Evolutionary conservation across 306 rosid genomes (phyloP), one percentile per base, ranked within the genome.

Genomic region (Datisca glomerata): DNA sequence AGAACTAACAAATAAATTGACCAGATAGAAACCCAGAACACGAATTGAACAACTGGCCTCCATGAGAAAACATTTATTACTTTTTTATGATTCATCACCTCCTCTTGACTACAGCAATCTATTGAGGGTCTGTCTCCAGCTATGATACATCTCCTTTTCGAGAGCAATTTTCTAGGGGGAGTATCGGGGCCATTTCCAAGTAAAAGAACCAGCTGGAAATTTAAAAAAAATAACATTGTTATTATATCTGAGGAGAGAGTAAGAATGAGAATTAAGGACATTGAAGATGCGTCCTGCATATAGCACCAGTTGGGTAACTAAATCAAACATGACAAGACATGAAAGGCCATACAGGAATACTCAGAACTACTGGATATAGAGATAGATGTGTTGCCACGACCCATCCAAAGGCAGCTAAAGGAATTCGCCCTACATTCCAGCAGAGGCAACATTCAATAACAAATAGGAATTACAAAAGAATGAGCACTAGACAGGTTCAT

Each of bases 371-470:
- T 17, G 95, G 95, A 73, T 84, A 89, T 49, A 89, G 74, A 53
- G 97, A 89, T 50, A 83, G 63, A 67, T 89, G 95, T 22, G 93
- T 69, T 29, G 98, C 95, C 81, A 77, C 61, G 69, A 89, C 91
- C 94, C 85, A 89, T 42, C 98, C 95, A 68, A 84, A 84, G 59
- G 98, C 98, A 12, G 95, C 95, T 70, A 84, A 47, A 1, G 81
- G 72, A 56, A 74, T 77, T 46, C 57, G 47, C 60, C 93, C 98
- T 84, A 63, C 59, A 56, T 41, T 33, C 51, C 68, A 66, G 51
- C 62, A 61, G 41, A 58, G 28, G 45, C 59, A 71, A 32, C 36
- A 51, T 44, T 34, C 44, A 51, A 55, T 41, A 48, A 56, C 24
- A 61, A 53, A 57, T 12, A 3, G 19, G 60, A 47, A 43, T 39